Evolutionary conservation across 192 early-diverging fungal genomes (phyloP), one percentile per base, ranked within the genome.

Genomic region (Phlyctochytrium planicorne): DNA sequence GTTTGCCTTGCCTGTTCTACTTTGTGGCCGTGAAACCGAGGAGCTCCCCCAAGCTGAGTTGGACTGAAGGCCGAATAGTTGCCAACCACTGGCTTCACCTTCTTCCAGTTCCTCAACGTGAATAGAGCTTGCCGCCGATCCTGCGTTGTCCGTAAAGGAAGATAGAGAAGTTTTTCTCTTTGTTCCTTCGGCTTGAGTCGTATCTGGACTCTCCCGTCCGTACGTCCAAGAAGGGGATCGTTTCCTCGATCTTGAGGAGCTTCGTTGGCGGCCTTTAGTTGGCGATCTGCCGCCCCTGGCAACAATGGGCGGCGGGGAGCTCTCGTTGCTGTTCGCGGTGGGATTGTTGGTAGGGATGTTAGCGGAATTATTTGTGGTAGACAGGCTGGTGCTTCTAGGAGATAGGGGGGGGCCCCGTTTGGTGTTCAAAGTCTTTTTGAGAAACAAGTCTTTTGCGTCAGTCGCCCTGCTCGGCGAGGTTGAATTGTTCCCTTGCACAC

Each of bases 221-320:
- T 57, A 57, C 27, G 55, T 57, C 55, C 55, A 57, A 10, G 55
- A 57, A 6, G 55, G 55, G 6, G 55, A 57, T 57, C 55, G 10
- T 47, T 47, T 47, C 25, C 55, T 57, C 55, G 20, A 29, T 25
- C 27, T 6, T 25, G 55, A 6, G 55, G 25, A 20, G 27, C 27
- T 57, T 29, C 6, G 55, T 57, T 25, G 55, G 25, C 27, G 20
- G 4, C 12, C 40, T 50, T 50, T 50, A 50, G 40, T 14, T n/a
- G 40, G n/a, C n/a, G 40, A 50, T 50, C 12, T 50, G n/a, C 40
- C n/a, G 40, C 12, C 40, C 12, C 12, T 50, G 10, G 40, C 40
- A 50, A 50, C 40, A n/a, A 50, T n/a, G 40, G 40, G 40, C n/a
- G 40, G 40, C 10, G n/a, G n/a, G n/a, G n/a, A n/a, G n/a, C n/a